Evolutionary conservation across 257 asterid genomes (phyloP).

Genomic region (Petunia axillaris): DNA sequence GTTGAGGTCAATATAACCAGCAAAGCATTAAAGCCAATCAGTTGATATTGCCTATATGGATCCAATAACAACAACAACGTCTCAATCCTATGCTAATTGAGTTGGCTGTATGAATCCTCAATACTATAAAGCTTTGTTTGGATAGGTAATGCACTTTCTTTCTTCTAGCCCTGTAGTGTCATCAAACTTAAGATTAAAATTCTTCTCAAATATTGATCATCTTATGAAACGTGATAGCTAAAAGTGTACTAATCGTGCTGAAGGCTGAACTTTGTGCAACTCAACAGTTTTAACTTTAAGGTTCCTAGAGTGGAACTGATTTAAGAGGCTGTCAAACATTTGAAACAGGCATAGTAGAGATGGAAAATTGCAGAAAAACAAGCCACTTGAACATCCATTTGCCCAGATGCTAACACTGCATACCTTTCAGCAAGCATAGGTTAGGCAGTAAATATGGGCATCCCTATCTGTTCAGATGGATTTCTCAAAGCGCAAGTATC

Average conservation of each 20-base stretch:
- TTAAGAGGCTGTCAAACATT: constrained; percentile 18
- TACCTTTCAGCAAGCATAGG: neutral
- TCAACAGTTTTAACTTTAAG: constrained; percentile 14
- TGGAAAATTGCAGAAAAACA: constrained; percentile 15
- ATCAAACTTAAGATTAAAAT: neutral
- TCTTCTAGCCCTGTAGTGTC: neutral
- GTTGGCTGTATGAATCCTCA: no score
- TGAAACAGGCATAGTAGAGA: neutral
- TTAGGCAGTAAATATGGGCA: constrained; percentile 18
- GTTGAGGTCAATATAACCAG: neutral
- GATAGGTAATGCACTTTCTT: neutral
- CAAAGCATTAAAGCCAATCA: constrained; percentile 2
- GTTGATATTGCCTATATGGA: constrained; percentile 15
- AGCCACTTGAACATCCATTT: constrained; percentile 13
- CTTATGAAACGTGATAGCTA: constrained; percentile 14
- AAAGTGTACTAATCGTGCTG: neutral
- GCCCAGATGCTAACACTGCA: neutral
- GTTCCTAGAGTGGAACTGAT: constrained; percentile 11
- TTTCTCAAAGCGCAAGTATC: neutral
- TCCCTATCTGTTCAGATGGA: neutral
- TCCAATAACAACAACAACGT: neutral
- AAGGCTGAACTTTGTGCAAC: neutral
- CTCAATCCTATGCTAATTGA: no score
- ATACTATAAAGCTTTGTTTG: no score
- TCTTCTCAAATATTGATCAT: neutral